Percentiles rank a stretch among this genome's conserved stretches.
These are phyloP conservation scores for Diaporthe ilicicola DNA, from an alignment of 2,329 filamentous ascomycete species.

Conservation along the genomic window DNA sequence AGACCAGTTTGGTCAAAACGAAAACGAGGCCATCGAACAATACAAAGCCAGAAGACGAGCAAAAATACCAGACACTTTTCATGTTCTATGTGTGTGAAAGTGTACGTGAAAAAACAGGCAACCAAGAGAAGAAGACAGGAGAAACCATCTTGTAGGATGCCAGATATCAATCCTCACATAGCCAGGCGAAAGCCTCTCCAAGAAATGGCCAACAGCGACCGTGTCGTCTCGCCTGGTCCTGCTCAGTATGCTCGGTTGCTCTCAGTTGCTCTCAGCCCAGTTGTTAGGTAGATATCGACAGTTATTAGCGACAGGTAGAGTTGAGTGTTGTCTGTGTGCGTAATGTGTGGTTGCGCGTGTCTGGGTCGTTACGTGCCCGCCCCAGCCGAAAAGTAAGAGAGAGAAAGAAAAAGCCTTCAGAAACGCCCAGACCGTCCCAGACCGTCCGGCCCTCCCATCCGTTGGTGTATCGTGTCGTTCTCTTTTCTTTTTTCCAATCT, in stretches of 20 bases:
- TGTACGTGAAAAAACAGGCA: background rate
- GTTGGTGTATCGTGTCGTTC: conserved; percentile 1
- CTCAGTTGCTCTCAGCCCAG: background rate
- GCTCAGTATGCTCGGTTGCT: background rate
- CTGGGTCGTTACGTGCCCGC: background rate
- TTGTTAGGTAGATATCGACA: background rate
- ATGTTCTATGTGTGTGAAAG: conserved; percentile 18
- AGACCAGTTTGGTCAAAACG: background rate
- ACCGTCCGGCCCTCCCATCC: conserved; percentile 9
- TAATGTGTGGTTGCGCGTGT: background rate
- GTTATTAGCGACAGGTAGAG: background rate
- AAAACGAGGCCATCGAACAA: background rate
- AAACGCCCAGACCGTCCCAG: conserved; percentile 23
- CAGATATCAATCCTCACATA: background rate
- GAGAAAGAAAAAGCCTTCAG: background rate
- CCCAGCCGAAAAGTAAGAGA: background rate
- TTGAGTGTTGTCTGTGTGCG: too few species aligned
- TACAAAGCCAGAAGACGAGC: background rate
- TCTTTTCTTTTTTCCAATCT: conserved; percentile 6
- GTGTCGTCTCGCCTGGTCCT: background rate
- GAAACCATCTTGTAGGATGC: background rate
- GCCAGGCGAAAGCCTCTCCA: background rate
- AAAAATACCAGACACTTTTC: conserved; percentile 19
- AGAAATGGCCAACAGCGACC: background rate
- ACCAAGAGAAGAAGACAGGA: background rate